Percentiles rank a stretch among this genome's conserved stretches.
Conservation (phyloP, 164 flowering plant species). For the Vitis amurensis region DNA sequence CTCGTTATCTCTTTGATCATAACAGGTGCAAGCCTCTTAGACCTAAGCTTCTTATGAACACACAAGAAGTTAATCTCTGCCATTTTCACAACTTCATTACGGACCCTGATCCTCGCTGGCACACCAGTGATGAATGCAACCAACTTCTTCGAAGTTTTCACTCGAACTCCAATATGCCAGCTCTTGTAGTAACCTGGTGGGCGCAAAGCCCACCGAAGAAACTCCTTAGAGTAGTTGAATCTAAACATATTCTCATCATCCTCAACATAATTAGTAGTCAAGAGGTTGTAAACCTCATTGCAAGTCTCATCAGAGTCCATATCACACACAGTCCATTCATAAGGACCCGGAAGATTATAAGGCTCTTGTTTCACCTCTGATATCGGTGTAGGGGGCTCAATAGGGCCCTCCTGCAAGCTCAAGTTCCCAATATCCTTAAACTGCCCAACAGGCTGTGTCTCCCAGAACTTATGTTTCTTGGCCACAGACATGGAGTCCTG, state of each 20-base stretch:
- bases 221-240: constrained; percentile 29
- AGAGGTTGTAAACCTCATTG: constrained; percentile 28
- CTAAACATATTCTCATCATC: constrained; percentile 37
- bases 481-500: constrained; percentile 19
- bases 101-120: constrained; percentile 28
- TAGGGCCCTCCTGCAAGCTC: constrained; percentile 25
- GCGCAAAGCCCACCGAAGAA: constrained; percentile 26
- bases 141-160: constrained; percentile 25
- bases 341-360: constrained; percentile 21
- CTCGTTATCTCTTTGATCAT: constrained; percentile 34
- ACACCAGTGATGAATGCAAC: constrained; percentile 30
- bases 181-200: constrained; percentile 29
- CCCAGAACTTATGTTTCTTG: constrained; percentile 28
- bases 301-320: constrained; percentile 24
- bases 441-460: constrained; percentile 34
- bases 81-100: constrained; percentile 21
- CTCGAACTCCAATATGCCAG: constrained; percentile 29
- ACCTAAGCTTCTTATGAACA: constrained; percentile 32
- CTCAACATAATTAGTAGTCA: constrained; percentile 28
- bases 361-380: constrained; percentile 34
- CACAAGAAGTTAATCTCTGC: constrained; percentile 34
- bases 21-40: constrained; percentile 30
- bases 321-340: constrained; percentile 28
- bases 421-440: constrained; percentile 27
- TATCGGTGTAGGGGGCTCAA: constrained; percentile 24